Base-by-base conservation (phyloP, 331 rosid species). In the Malus hybrid region DNA sequence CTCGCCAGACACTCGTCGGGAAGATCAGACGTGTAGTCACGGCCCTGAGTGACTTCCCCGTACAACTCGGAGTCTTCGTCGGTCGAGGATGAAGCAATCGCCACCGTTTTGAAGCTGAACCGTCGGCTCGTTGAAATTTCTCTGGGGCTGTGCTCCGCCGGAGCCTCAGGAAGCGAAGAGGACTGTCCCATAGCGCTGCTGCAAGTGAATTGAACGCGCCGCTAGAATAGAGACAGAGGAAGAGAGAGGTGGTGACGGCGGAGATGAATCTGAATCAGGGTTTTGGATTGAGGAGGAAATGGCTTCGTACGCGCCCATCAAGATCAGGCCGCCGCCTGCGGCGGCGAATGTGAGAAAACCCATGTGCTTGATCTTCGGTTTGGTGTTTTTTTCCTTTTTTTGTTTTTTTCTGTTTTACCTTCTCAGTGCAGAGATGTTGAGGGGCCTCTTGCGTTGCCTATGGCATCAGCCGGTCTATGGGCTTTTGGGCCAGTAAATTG, bases 101-200 rank as follows among this genome's bases (percentile, higher is more conserved):
- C 24, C 24, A 22, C 20, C 12, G 74, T 50, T 39, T 76, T 73
- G 67, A 78, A 80, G 57, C 66, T 68, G 33, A 82, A 84, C 20
- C 84, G 74, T 64, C 69, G 75, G 55, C 81, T 36, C 7, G 31
- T 19, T 16, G 60, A 60, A 14, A 67, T 1, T 1, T 76, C 85
- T 6, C 80, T 78, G n/a, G 18, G 61, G 28, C n/a, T 54, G 2
- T 36, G 16, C 52, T 86, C 87, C 52, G 80, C 46, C n/a, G 81
- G 12, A 3, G 81, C 10, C 4, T 28, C 82, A 16, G 83, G 62
- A 70, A 79, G 39, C 14, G 96, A 90, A 34, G 83, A 57, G 19
- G 91, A 83, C 79, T 88, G 96, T 15, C 96, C 96, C 93, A 90
- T 90, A 24, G 75, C 5, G 12, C 33, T 34, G n/a, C 19, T 12